Percentiles rank a stretch among this genome's conserved stretches.
Evolutionary conservation across 768 basidiomycete species (phyloP).

Genomic region (Dacryopinax spathularia): DNA sequence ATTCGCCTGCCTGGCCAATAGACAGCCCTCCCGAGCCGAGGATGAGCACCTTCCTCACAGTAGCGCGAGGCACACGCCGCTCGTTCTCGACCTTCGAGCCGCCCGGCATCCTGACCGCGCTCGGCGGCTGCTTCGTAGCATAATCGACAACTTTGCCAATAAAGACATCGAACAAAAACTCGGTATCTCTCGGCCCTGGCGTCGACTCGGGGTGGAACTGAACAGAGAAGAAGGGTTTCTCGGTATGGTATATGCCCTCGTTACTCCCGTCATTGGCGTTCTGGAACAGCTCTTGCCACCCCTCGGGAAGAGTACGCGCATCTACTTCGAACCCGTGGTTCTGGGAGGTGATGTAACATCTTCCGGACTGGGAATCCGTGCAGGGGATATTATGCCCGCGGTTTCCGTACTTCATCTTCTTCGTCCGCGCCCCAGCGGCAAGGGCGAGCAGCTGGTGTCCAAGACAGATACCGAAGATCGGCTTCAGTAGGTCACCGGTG

Average conservation of each 20-base stretch:
- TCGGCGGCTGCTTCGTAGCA: conserved; percentile 25
- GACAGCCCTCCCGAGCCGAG: conserved; percentile 95
- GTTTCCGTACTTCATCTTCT: conserved; percentile 99
- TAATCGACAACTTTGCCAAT: conserved; percentile 73
- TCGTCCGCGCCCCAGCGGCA: conserved; percentile 84
- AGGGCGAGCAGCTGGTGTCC: conserved; percentile 94
- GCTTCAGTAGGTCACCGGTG: conserved; percentile 41
- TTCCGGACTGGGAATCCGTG: conserved; percentile 79
- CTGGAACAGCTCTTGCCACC: conserved; percentile 88
- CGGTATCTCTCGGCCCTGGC: conserved; percentile 93
- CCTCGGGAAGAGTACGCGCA: conserved; percentile 52
- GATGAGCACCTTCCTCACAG: conserved; percentile 87
- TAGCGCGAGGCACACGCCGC: conserved; percentile 34
- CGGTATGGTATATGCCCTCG: conserved; percentile 88
- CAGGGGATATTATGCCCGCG: conserved; percentile 98
- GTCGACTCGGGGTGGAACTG: conserved; percentile 99
- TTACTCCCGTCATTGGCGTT: conserved; percentile 98
- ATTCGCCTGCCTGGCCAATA: conserved; percentile 98
- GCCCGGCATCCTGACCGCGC: conserved; percentile 32
- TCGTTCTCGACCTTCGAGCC: conserved; percentile 49
- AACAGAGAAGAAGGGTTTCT: conserved; percentile 93
- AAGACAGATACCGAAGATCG: conserved; percentile 96
- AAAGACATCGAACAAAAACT: conserved; percentile 98
- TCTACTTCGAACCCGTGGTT: conserved; percentile 98
- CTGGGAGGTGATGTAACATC: conserved; percentile 98